A percentile compares a stretch with the other conserved stretches of the same genome.
Evolutionary conservation across 2,329 filamentous ascomycete species (phyloP).

Genomic region (Fusarium sp.): DNA sequence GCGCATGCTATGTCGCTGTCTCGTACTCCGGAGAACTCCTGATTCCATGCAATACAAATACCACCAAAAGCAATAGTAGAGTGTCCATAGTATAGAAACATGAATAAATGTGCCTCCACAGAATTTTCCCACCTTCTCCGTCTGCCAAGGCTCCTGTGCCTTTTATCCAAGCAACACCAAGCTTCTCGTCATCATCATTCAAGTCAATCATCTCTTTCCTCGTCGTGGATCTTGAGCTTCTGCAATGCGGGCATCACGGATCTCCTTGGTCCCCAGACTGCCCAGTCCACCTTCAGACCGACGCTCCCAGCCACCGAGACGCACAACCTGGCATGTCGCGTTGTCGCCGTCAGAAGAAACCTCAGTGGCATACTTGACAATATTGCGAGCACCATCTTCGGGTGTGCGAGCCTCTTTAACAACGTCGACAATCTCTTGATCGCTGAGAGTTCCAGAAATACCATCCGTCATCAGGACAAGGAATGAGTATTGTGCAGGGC

Average conservation of each 20-base stretch:
- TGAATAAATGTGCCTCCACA: slow-evolving; percentile 11
- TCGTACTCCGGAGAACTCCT: slow-evolving; percentile 43
- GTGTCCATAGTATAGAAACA: slow-evolving; percentile 23
- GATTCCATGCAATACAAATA: slow-evolving; percentile 42
- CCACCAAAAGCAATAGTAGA: slow-evolving; percentile 29
- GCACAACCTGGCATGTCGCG: slow-evolving; percentile 74
- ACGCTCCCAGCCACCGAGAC: slow-evolving; percentile 77
- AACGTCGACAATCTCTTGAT: slow-evolving; percentile 97
- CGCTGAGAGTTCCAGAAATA: slow-evolving; percentile 84
- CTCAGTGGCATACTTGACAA: slow-evolving; percentile 91
- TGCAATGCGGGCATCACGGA: slow-evolving; percentile 82
- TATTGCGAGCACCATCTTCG: slow-evolving; percentile 81
- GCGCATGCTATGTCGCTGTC: slow-evolving; percentile 29
- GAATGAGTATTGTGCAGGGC: slow-evolving; percentile 88
- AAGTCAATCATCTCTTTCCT: slow-evolving; percentile 62
- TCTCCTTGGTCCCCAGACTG: slow-evolving; percentile 91
- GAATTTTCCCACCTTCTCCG: not conserved
- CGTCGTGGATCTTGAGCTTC: slow-evolving; percentile 87
- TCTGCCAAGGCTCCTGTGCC: not conserved
- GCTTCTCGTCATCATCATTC: not conserved
- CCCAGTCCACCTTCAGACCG: slow-evolving; percentile 87
- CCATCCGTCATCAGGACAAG: slow-evolving; percentile 90
- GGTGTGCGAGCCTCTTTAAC: slow-evolving; percentile 94
- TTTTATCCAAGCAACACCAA: slow-evolving; percentile 13
- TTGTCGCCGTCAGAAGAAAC: slow-evolving; percentile 77